Conservation (phyloP, 495 filamentous ascomycete genomes). For the Penicillium maclennaniae region DNA sequence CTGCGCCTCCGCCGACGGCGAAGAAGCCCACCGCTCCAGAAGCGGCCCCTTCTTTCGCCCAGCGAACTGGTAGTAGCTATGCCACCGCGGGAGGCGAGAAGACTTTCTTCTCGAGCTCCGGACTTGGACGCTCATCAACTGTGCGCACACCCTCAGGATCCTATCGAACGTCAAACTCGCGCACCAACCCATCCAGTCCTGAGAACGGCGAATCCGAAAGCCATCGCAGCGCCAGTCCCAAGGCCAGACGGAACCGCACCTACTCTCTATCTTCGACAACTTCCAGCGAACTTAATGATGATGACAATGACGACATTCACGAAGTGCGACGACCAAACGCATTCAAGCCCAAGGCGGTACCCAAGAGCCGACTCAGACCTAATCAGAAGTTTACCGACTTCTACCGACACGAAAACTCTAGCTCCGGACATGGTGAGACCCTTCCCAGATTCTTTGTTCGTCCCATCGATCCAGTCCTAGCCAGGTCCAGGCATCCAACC, state of each 20-base stretch:
- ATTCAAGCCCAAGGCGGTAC: constrained; percentile 41
- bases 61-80: constrained; percentile 66
- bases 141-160: constrained; percentile 41
- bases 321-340: constrained; percentile 11
- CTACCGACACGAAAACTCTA: constrained; percentile 19
- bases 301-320: constrained; percentile 16
- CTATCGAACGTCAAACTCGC: constrained; percentile 24
- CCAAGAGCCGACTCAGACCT: constrained; percentile 39
- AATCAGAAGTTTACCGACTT: constrained; percentile 36
- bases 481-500: background rate
- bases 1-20: constrained; percentile 39
- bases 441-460: background rate
- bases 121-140: constrained; percentile 43
- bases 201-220: constrained; percentile 23
- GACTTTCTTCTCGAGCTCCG: constrained; percentile 49
- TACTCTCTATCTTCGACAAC: constrained; percentile 32
- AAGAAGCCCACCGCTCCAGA: constrained; percentile 32
- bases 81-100: constrained; percentile 65
- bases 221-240: constrained; percentile 42
- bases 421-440: constrained; percentile 33
- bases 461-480: too few species aligned
- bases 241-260: constrained; percentile 22
- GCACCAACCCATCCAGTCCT: constrained; percentile 37
- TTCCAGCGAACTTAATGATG: constrained; percentile 36
- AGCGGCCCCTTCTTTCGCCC: constrained; percentile 11